phyloP scores from a whole-genome alignment of 495 filamentous ascomycete species.

The Glarea lozoyensis region DNA sequence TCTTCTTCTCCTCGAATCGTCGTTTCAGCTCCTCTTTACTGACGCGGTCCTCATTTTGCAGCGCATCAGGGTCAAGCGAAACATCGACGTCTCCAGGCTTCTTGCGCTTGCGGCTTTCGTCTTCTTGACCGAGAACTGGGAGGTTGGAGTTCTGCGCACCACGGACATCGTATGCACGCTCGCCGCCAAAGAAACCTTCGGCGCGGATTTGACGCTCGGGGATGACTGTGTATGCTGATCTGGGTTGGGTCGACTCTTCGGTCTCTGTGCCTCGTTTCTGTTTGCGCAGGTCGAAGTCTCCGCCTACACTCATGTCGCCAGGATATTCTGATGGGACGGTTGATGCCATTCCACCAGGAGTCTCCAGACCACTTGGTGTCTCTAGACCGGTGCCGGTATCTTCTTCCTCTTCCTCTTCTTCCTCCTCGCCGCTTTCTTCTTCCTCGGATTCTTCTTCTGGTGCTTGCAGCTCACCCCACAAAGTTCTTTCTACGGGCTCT shows the following conservation, averaged over 20 bases:
- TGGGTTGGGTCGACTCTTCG: slow-evolving; percentile 65
- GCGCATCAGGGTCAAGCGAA: slow-evolving; percentile 71
- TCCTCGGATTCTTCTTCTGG: slow-evolving; percentile 76
- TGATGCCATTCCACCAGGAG: slow-evolving; percentile 71
- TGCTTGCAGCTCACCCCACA: slow-evolving; percentile 92
- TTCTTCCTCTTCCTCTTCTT: slow-evolving; percentile 62
- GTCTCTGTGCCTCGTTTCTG: slow-evolving; percentile 79
- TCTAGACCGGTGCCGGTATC: slow-evolving; percentile 53
- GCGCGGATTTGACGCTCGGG: slow-evolving; percentile 76
- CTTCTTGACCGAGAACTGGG: slow-evolving; percentile 72
- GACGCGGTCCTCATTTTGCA: slow-evolving; percentile 63
- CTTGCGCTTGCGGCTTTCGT: slow-evolving; percentile 75
- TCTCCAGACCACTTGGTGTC: slow-evolving; percentile 70
- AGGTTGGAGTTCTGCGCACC: slow-evolving; percentile 37
- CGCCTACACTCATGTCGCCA: slow-evolving; percentile 61
- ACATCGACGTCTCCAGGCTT: slow-evolving; percentile 94
- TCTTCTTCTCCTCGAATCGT: slow-evolving; percentile 67
- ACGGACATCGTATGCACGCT: slow-evolving; percentile 79
- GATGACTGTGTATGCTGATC: slow-evolving; percentile 79
- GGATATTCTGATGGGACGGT: slow-evolving; percentile 68
- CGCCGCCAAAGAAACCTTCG: slow-evolving; percentile 92
- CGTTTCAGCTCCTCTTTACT: slow-evolving; percentile 46
- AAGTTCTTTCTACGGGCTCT: slow-evolving; percentile 76
- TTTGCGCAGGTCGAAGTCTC: slow-evolving; percentile 89
- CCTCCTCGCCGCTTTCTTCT: slow-evolving; percentile 57